phyloP scores from a whole-genome alignment of 345 rosid species.

The Hypericum perforatum region DNA sequence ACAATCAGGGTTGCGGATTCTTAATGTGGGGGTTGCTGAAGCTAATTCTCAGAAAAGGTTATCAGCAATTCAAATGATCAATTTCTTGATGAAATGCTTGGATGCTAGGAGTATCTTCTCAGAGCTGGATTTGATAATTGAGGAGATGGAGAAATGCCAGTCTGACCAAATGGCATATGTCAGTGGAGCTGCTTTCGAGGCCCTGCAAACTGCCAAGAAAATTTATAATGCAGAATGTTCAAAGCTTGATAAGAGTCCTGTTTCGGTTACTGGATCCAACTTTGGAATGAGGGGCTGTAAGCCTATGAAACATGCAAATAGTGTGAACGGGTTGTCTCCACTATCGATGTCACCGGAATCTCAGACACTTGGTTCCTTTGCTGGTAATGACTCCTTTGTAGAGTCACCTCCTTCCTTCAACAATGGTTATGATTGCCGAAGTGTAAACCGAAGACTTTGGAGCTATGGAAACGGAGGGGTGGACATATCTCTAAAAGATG shows the following conservation, averaged over 20 bases:
- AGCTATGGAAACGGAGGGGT: conserved; percentile 43
- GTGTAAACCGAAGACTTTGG: conserved; percentile 60
- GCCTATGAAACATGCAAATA: conserved; percentile 19
- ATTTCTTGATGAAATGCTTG: conserved; percentile 71
- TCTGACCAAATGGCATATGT: conserved; percentile 84
- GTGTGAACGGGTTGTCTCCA: conserved; percentile 30
- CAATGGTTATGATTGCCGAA: conserved; percentile 37
- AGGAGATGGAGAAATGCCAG: conserved; percentile 79
- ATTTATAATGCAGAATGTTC: conserved; percentile 41
- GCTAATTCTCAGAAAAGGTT: conserved; percentile 76
- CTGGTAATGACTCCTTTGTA: conserved; percentile 40
- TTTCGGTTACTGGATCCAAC: conserved; percentile 63
- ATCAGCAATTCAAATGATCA: conserved; percentile 86
- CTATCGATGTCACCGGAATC: conserved; percentile 73
- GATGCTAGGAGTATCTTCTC: conserved; percentile 69
- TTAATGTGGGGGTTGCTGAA: conserved; percentile 47
- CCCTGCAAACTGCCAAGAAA: conserved; percentile 66
- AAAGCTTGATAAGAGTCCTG: conserved; percentile 46
- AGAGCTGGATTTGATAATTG: conserved; percentile 54
- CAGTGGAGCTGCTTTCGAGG: conserved; percentile 86
- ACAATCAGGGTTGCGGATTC: conserved; percentile 55
- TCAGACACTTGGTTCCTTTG: conserved; percentile 50
- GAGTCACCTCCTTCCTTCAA: conserved; percentile 46
- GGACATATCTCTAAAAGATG: conserved; percentile 68
- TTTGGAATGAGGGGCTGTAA: conserved; percentile 30